Conservation (phyloP, 179 eudicot genomes). For the Beta macrorhiza region DNA sequence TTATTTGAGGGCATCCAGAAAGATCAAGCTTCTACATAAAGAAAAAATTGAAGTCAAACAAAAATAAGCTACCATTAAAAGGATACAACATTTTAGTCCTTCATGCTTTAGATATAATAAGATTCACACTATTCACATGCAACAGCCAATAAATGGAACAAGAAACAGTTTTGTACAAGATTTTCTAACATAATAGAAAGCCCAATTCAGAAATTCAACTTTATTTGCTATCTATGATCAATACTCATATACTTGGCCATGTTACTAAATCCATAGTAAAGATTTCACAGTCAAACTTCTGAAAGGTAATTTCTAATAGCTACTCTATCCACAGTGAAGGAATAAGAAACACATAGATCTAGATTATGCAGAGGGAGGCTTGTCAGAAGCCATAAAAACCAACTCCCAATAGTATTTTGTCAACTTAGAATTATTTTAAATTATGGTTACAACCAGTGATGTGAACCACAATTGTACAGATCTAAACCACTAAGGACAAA, state of each 20-base stretch:
- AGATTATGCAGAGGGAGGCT: not conserved
- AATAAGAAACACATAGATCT: not conserved
- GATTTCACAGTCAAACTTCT: not conserved
- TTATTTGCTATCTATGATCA: not conserved
- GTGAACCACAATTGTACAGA: not conserved
- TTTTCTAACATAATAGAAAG: not conserved
- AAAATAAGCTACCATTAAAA: not conserved
- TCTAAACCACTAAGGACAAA: not conserved
- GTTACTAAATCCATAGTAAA: not conserved
- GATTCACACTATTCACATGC: not conserved
- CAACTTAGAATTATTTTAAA: not conserved
- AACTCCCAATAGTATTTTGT: not conserved
- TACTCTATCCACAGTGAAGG: not conserved
- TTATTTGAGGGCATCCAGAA: constrained; percentile 81
- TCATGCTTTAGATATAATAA: not conserved
- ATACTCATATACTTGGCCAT: not conserved
- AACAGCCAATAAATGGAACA: not conserved
- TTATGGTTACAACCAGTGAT: no score
- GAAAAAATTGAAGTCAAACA: constrained; percentile 17
- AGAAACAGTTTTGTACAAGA: not conserved
- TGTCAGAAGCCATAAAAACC: not conserved
- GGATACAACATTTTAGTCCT: not conserved
- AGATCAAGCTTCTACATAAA: constrained; percentile 76
- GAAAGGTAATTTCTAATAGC: not conserved
- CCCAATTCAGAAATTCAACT: not conserved